Base-by-base conservation (phyloP, 768 basidiomycete species). In the Pholiota microspora region DNA sequence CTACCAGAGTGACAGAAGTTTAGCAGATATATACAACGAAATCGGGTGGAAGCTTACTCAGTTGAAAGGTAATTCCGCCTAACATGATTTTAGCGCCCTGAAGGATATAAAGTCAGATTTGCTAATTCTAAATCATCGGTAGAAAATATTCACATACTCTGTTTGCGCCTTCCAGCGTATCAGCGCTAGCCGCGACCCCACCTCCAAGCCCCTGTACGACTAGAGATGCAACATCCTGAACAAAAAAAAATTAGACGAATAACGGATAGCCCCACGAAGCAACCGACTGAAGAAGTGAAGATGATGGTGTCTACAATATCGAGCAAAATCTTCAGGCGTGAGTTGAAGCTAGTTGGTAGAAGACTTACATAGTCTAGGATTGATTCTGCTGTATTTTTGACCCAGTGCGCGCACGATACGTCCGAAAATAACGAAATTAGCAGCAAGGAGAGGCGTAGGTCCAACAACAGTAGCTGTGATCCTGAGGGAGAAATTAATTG, bases 401-500 rank as follows among this genome's bases (percentile, higher is more conserved):
- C 80, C 81, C 24, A 83, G 64, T 3, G 62, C 60, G 12, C 58
- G 60, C 42, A 83, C 78, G 48, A 83, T 69, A 21, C 66, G 62
- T 1, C 82, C 81, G 10, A 86, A 71, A 16, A 84, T 75, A 36
- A 84, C 72, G 63, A 86, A 88, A 59, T 78, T 81, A 10, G 82
- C 82, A 0, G 84, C 84, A 18, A 81, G 67, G 29, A 84, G 66
- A 23, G 82, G 82, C 0, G 60, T 61, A 6, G 60, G 60, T 2
- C 76, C 77, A 36, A 85, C 67, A 60, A 87, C 83, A 2, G 80
- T 79, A 6, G 69, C 67, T 7, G 69, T 67, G 21, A 83, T 79
- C 62, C 82, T 83, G 36, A 1, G 6, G 15, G 21, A 6, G 18
- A 36, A 7, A 16, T 36, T 8, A n/a, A 25, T 32, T 24, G n/a